Percentiles rank a stretch among this genome's conserved stretches.
phyloP scores from a whole-genome alignment of 768 basidiomycete genomes.

The Psilocybe tampanensis region DNA sequence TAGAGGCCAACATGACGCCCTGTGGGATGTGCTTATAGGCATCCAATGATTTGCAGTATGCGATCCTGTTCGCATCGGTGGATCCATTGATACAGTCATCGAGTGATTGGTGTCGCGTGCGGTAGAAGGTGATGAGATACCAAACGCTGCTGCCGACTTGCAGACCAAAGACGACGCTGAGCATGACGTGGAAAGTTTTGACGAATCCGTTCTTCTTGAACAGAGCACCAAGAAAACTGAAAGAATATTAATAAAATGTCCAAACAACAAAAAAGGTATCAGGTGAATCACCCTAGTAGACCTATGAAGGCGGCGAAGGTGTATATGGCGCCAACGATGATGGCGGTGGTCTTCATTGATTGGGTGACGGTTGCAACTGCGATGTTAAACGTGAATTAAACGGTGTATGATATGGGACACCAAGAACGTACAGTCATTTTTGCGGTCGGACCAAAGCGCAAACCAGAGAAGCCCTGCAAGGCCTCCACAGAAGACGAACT shows the following conservation, averaged over 20 bases:
- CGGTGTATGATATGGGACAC: not conserved
- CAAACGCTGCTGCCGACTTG: conserved; percentile 33
- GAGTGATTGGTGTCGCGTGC: conserved; percentile 23
- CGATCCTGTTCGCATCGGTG: conserved; percentile 24
- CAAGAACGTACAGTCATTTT: conserved; percentile 17
- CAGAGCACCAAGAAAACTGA: conserved; percentile 42
- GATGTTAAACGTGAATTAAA: not conserved
- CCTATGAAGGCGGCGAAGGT: conserved; percentile 34
- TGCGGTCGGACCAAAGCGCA: conserved; percentile 22
- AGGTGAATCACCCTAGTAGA: conserved; percentile 32
- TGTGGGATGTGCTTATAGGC: conserved; percentile 26
- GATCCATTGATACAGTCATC: conserved; percentile 32
- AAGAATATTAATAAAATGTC: not conserved
- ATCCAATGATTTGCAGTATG: conserved; percentile 31
- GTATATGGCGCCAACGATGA: conserved; percentile 34
- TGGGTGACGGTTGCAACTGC: conserved; percentile 28
- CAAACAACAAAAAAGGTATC: not conserved
- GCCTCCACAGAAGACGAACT: conserved; percentile 36
- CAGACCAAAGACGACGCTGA: conserved; percentile 30
- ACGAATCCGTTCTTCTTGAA: conserved; percentile 39
- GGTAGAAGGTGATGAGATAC: conserved; percentile 35
- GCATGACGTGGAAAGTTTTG: conserved; percentile 32
- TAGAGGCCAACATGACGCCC: conserved; percentile 31
- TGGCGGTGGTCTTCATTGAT: conserved; percentile 29
- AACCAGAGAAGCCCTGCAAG: conserved; percentile 35